phyloP scores from a whole-genome alignment of 179 eudicot species.

The Gypsophila paniculata region DNA sequence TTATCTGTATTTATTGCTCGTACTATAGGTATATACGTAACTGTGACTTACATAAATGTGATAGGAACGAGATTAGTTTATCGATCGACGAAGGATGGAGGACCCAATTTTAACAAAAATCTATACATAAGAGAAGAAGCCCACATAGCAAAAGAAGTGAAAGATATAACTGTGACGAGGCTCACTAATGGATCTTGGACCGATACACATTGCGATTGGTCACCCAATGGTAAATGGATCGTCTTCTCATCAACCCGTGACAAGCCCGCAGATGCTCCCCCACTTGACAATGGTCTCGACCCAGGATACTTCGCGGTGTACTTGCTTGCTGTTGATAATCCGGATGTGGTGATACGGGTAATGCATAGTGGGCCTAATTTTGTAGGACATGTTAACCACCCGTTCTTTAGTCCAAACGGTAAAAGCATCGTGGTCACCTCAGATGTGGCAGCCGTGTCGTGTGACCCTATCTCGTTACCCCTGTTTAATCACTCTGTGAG shows the following conservation, averaged over 20 bases:
- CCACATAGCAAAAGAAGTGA: not conserved
- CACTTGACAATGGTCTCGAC: not conserved
- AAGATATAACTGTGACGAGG: not conserved
- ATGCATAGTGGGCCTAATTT: not conserved
- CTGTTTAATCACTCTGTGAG: slow-evolving; percentile 6
- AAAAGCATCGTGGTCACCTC: slow-evolving; percentile 1
- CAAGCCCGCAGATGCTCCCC: not conserved
- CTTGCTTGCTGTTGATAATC: not conserved
- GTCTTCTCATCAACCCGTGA: slow-evolving; percentile 10
- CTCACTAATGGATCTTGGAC: slow-evolving; percentile 11
- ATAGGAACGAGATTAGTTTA: slow-evolving; percentile 10
- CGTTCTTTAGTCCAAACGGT: slow-evolving; percentile 3
- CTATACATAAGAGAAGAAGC: slow-evolving; percentile 9
- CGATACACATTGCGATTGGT: slow-evolving; percentile 14
- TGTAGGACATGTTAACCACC: slow-evolving; percentile 5
- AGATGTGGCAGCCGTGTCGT: slow-evolving; percentile 8
- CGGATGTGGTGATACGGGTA: not conserved
- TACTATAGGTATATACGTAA: too few species aligned
- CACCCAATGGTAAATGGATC: slow-evolving; percentile 10
- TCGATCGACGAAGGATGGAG: not conserved
- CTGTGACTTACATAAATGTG: too few species aligned
- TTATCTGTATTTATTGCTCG: too few species aligned
- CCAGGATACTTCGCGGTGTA: slow-evolving; percentile 14
- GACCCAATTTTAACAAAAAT: not conserved
- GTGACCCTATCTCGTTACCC: slow-evolving; percentile 5